Evolutionary conservation across 371 early-diverging fungal genomes (phyloP).

Genomic region (Basidiobolus heterosporus): DNA sequence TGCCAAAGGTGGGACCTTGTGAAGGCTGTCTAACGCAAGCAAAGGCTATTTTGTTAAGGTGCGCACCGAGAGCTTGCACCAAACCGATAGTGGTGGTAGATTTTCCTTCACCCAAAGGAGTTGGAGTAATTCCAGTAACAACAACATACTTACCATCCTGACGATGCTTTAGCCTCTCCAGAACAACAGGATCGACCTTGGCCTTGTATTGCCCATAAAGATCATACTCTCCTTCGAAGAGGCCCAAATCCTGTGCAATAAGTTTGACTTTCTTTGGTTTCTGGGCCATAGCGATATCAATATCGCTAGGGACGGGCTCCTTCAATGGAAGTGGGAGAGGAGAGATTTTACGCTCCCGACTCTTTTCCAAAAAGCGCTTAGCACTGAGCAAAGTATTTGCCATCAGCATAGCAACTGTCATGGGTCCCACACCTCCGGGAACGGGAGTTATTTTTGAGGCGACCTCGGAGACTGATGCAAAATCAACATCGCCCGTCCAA

Average conservation of each 20-base stretch:
- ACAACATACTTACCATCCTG: constrained; percentile 83
- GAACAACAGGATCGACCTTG: constrained; percentile 66
- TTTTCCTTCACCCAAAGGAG: constrained; percentile 95
- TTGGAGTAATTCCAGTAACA: constrained; percentile 94
- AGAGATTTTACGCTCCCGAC: constrained; percentile 26
- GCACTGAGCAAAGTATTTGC: constrained; percentile 67
- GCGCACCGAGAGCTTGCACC: constrained; percentile 84
- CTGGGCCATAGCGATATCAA: constrained; percentile 80
- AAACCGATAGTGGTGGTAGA: constrained; percentile 91
- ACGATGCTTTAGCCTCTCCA: constrained; percentile 60
- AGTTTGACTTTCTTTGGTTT: constrained; percentile 63
- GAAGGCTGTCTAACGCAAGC: constrained; percentile 94
- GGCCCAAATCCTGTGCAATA: constrained; percentile 71
- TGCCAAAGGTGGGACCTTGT: constrained; percentile 95
- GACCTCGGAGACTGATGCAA: constrained; percentile 35
- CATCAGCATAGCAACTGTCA: constrained; percentile 93
- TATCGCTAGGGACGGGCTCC: constrained; percentile 54
- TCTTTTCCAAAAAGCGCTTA: constrained; percentile 43
- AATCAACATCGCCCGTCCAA: constrained; percentile 89
- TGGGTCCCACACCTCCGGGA: constrained; percentile 92
- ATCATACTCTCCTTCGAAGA: constrained; percentile 58
- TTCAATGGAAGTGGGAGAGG: constrained; percentile 44
- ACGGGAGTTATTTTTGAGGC: constrained; percentile 81
- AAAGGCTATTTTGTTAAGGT: constrained; percentile 68
- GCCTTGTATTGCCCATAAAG: constrained; percentile 78